Conservation (phyloP, 2,329 filamentous ascomycete genomes). For the Periglandula ipomoeae region DNA sequence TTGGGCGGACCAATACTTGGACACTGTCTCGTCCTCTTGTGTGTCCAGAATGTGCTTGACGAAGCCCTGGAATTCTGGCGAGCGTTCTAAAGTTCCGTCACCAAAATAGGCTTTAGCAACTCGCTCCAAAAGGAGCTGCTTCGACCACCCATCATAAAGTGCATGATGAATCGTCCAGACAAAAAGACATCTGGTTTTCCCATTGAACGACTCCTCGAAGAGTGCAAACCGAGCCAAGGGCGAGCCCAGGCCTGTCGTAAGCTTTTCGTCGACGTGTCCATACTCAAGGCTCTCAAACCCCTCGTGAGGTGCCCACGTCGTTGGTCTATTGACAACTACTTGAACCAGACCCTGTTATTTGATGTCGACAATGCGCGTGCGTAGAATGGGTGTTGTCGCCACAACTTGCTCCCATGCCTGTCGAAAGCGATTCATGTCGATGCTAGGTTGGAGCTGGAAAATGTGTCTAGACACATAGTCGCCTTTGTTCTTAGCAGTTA, state of each 20-base stretch:
- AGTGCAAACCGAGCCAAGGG: conserved; percentile 10
- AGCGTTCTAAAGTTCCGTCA: not conserved
- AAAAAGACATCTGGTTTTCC: conserved; percentile 1
- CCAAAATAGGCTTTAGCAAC: conserved; percentile 10
- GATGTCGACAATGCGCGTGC: conserved; percentile 11
- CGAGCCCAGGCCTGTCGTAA: conserved; percentile 10
- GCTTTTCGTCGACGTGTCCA: not conserved
- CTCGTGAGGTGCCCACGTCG: conserved; percentile 2
- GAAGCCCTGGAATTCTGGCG: conserved; percentile 26
- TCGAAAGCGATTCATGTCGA: conserved; percentile 9
- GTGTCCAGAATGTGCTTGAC: conserved; percentile 31
- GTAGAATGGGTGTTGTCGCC: conserved; percentile 8
- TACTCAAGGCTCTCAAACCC: not conserved
- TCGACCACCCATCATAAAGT: conserved; percentile 44
- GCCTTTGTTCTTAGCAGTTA: conserved; percentile 9
- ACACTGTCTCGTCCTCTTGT: conserved; percentile 8
- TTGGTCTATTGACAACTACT: conserved; percentile 7
- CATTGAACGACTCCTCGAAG: not conserved
- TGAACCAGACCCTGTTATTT: conserved; percentile 11
- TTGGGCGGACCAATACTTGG: conserved; percentile 32
- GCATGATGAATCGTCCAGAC: conserved; percentile 26
- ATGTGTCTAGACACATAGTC: conserved; percentile 12
- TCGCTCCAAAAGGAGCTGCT: conserved; percentile 24
- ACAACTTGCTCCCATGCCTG: conserved; percentile 12
- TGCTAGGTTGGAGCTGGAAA: conserved; percentile 6